Conservation (phyloP, 2,329 filamentous ascomycete species). For the Whalleya microplaca region DNA sequence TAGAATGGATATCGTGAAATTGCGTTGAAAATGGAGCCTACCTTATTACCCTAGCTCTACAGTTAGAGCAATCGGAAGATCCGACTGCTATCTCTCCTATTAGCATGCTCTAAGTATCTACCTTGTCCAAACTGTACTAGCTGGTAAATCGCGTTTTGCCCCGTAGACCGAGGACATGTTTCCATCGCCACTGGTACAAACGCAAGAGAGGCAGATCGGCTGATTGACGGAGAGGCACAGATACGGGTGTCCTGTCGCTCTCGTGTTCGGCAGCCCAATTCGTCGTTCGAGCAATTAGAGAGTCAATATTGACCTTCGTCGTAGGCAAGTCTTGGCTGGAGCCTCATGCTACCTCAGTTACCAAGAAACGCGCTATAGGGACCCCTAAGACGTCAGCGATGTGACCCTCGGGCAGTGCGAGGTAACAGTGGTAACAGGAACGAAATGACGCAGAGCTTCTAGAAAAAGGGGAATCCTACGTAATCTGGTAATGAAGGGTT, state of each 20-base stretch:
- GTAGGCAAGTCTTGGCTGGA: neutral
- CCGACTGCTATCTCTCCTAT: neutral
- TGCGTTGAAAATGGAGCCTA: neutral
- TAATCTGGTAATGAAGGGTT: slow-evolving; percentile 22
- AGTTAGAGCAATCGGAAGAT: neutral
- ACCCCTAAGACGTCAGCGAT: slow-evolving; percentile 23
- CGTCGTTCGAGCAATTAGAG: neutral
- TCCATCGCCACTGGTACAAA: neutral
- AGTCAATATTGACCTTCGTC: neutral
- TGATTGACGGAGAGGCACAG: neutral
- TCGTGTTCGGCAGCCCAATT: neutral
- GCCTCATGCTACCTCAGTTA: neutral
- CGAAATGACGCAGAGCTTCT: slow-evolving; percentile 27
- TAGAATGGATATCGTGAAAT: neutral
- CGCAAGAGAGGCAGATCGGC: neutral
- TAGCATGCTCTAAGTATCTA: neutral
- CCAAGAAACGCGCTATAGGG: slow-evolving; percentile 6
- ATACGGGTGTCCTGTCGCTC: neutral
- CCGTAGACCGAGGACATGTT: neutral
- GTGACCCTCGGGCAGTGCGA: slow-evolving; percentile 12
- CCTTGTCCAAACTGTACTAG: too few species aligned
- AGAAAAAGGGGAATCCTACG: slow-evolving; percentile 22
- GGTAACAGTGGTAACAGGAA: slow-evolving; percentile 21
- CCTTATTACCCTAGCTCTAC: neutral
- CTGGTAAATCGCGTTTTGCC: neutral